A percentile compares a stretch with the other conserved stretches of the same genome.
phyloP scores from a whole-genome alignment of 225 moss, liverwort and hornwort species.

The Polytrichum commune region DNA sequence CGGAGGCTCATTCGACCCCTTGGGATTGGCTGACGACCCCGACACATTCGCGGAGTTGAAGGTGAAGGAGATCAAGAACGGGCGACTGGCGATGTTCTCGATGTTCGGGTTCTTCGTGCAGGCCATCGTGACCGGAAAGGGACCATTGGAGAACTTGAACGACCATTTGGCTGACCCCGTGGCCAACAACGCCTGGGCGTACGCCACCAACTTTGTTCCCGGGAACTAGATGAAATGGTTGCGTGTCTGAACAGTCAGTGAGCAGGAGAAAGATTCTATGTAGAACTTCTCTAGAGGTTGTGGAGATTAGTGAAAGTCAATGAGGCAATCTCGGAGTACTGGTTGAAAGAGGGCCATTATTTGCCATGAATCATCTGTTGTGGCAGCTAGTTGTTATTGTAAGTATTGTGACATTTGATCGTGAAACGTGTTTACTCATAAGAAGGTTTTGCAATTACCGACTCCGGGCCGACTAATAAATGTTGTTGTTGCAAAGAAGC shows the following conservation, averaged over 20 bases:
- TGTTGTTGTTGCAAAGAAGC: no score
- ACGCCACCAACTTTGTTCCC: constrained; percentile 54
- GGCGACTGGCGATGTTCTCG: constrained; percentile 47
- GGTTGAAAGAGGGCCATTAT: no score
- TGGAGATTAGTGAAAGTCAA: no score
- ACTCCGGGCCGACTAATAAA: no score
- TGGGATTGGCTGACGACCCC: constrained; percentile 50
- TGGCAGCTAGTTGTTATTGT: no score
- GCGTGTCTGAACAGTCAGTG: neutral
- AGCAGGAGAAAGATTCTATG: no score
- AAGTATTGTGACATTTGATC: no score
- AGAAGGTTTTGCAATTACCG: no score
- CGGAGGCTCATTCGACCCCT: constrained; percentile 50
- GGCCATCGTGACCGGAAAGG: constrained; percentile 60
- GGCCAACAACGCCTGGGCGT: constrained; percentile 49
- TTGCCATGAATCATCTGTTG: no score
- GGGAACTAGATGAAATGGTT: constrained; percentile 17
- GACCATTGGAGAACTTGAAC: constrained; percentile 46
- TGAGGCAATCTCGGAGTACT: no score
- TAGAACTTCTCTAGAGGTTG: no score
- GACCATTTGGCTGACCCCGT: constrained; percentile 50
- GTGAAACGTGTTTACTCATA: no score
- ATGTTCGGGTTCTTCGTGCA: constrained; percentile 58
- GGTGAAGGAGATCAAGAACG: constrained; percentile 51
- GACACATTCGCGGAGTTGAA: constrained; percentile 53